These are phyloP conservation scores for Candolleomyces efflorescens DNA, from an alignment of 768 basidiomycete species.

Conservation along the genomic window DNA sequence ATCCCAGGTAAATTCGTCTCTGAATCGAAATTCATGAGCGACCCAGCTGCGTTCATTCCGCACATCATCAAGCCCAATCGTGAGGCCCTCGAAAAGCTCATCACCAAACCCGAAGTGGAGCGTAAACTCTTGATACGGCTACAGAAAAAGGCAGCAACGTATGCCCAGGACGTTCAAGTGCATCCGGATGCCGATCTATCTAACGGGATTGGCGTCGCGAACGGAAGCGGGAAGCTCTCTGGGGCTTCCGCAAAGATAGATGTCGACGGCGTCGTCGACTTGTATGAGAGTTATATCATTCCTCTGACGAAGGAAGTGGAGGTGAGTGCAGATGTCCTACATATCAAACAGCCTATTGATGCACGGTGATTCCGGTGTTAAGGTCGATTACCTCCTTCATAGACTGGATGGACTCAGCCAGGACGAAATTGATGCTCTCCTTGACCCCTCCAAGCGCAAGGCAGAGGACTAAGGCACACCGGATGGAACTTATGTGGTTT, in stretches of 20 bases:
- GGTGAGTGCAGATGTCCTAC: slow-evolving; percentile 44
- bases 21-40: slow-evolving; percentile 90
- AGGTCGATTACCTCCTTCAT: slow-evolving; percentile 96
- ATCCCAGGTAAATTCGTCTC: slow-evolving; percentile 95
- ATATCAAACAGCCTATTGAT: neutral
- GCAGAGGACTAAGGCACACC: neutral
- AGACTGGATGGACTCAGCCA: slow-evolving; percentile 83
- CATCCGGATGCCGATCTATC: slow-evolving; percentile 42
- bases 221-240: slow-evolving; percentile 15
- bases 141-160: slow-evolving; percentile 75
- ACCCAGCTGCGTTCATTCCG: slow-evolving; percentile 86
- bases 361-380: neutral
- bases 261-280: slow-evolving; percentile 84
- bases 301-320: slow-evolving; percentile 98
- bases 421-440: slow-evolving; percentile 45
- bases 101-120: slow-evolving; percentile 98
- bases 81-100: slow-evolving; percentile 73
- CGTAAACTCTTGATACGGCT: slow-evolving; percentile 76
- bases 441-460: slow-evolving; percentile 9
- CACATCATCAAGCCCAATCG: slow-evolving; percentile 83
- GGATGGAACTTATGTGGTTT: neutral
- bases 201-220: slow-evolving; percentile 25
- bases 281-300: slow-evolving; percentile 95
- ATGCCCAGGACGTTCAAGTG: slow-evolving; percentile 78
- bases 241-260: slow-evolving; percentile 63